Evolutionary conservation across 1,284 basidiomycete species (phyloP), one percentile per base, ranked within the genome.

Genomic region (Leccinum olivaceoglutinosum): DNA sequence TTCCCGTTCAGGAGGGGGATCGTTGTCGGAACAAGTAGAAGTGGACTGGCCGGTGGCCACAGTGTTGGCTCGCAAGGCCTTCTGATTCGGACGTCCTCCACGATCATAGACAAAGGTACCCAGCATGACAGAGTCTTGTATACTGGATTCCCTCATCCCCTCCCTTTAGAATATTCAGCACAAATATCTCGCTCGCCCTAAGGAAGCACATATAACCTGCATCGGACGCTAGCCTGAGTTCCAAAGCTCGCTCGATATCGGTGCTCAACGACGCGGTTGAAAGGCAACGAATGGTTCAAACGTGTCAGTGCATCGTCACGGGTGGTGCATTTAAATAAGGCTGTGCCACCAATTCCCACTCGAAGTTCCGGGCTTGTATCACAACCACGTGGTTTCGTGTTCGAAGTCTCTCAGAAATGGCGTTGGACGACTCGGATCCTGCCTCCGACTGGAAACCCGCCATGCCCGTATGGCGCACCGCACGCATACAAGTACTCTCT

Each of bases 1-100:
- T 7, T 60, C 29, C 78, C 77, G 3, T 61, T 73, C 68, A 32
- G 75, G 73, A 32, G 32, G 32, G 25, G 76, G 36, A 0, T 76
- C 51, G 21, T 25, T 78, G 16, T 70, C 67, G 41, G 84, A 85
- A 58, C 71, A 76, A 41, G 73, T 92, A 2, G 80, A 81, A 39
- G 80, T 92, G 4, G 90, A 89, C 68, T 93, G 89, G 89, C 88
- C 89, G 3, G 69, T 92, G 60, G 88, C 87, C 11, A 68, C 92
- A 65, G 73, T 92, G 34, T 76, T 91, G 66, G 85, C 79, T 29
- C 79, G 78, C 68, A 79, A 74, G 66, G 63, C 57, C 25, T 14
- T 12, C n/a, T 57, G n/a, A 18, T n/a, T 32, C 32, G n/a, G 55
- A 21, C 56, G 54, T 56, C 54, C n/a, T 32, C 54, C n/a, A 34